phyloP scores from a whole-genome alignment of 176 grass and related monocot genomes.

The Carex pumila region DNA sequence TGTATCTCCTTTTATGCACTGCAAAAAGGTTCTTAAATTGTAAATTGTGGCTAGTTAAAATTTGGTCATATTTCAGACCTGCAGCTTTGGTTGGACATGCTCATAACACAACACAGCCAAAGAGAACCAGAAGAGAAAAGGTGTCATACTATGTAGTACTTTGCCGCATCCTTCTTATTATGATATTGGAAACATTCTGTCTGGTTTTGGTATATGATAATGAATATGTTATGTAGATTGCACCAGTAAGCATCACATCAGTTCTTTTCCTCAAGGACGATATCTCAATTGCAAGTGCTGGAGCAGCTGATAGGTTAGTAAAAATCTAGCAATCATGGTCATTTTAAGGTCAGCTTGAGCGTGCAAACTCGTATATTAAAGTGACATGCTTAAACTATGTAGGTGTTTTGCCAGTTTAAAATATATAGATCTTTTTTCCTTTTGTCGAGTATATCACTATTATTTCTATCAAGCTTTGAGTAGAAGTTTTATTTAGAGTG shows the following conservation, averaged over 20 bases:
- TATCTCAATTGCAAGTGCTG: conserved; percentile 76
- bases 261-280: conserved; percentile 90
- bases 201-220: conserved; percentile 10
- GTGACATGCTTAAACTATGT: background rate
- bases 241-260: conserved; percentile 78
- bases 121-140: conserved; percentile 57
- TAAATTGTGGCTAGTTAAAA: conserved; percentile 8
- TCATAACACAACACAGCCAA: conserved; percentile 38
- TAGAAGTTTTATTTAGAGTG: background rate
- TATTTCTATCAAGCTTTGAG: background rate
- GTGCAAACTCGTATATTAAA: background rate
- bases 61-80: conserved; percentile 33
- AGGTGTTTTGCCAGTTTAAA: background rate
- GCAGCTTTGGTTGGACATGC: conserved; percentile 74
- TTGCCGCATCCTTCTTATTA: background rate
- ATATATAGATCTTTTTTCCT: background rate
- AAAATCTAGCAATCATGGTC: background rate
- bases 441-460: background rate
- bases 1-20: background rate
- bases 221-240: conserved; percentile 32
- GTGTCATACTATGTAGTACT: conserved; percentile 21
- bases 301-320: conserved; percentile 72
- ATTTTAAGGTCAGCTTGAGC: background rate
- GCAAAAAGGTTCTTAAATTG: background rate
- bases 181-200: background rate